Conservation (phyloP, 768 basidiomycete species). For the Amanita polypyramis region DNA sequence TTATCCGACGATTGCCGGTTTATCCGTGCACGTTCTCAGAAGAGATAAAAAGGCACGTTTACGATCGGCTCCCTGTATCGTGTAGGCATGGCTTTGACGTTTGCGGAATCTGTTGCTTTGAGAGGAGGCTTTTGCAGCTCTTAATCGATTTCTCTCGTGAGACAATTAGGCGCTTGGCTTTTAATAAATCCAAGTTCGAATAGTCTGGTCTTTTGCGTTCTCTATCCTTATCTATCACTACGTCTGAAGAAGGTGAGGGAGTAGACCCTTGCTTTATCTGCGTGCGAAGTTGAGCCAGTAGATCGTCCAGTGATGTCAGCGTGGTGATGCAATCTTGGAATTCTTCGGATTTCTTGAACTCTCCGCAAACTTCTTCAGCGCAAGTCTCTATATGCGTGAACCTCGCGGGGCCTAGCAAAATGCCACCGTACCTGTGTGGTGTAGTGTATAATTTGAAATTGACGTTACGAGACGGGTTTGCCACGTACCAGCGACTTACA, state of each 20-base stretch:
- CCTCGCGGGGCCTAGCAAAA: slow-evolving; percentile 61
- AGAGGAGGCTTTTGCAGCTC: slow-evolving; percentile 45
- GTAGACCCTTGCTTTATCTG: slow-evolving; percentile 25
- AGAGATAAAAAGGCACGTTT: slow-evolving; percentile 2
- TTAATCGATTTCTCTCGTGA: slow-evolving; percentile 63
- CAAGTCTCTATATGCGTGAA: slow-evolving; percentile 76
- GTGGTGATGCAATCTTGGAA: slow-evolving; percentile 49
- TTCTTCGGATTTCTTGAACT: slow-evolving; percentile 59
- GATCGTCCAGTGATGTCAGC: slow-evolving; percentile 49
- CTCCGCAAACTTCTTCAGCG: slow-evolving; percentile 59
- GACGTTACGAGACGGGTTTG: neutral
- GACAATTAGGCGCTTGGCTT: slow-evolving; percentile 54
- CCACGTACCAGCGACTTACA: slow-evolving; percentile 62
- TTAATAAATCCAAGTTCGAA: slow-evolving; percentile 43
- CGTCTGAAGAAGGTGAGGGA: slow-evolving; percentile 4
- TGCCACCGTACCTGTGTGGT: slow-evolving; percentile 64
- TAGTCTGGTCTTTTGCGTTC: slow-evolving; percentile 35
- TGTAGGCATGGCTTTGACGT: neutral
- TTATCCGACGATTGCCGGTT: slow-evolving; percentile 1
- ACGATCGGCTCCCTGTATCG: slow-evolving; percentile 6
- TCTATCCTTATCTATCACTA: slow-evolving; percentile 5
- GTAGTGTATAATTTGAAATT: neutral
- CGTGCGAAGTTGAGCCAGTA: slow-evolving; percentile 44
- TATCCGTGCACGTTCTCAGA: neutral
- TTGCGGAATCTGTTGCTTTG: slow-evolving; percentile 15